Evolutionary conservation across 306 rosid genomes (phyloP).

Genomic region (Vicia faba): DNA sequence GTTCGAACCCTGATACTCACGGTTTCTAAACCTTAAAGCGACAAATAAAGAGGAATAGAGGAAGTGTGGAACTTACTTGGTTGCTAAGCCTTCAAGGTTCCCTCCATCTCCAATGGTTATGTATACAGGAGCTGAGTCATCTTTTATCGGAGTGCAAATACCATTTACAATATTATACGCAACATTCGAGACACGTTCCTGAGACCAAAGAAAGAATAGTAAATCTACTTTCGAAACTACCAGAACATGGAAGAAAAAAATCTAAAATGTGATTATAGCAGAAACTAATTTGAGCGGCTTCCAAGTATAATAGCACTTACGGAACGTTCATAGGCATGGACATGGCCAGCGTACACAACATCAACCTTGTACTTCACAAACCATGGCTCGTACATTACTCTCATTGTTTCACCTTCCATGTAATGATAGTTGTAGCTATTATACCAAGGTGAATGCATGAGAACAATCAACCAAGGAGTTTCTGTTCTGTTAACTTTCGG

Average conservation of each 20-base stretch:
- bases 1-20: too few relatives aligned
- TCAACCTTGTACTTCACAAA: conserved; percentile 80
- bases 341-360: conserved; percentile 85
- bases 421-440: conserved; percentile 73
- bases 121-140: conserved; percentile 84
- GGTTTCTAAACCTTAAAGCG: not conserved
- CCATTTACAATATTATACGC: conserved; percentile 75
- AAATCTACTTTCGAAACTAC: not conserved
- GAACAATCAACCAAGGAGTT: conserved; percentile 90
- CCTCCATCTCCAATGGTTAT: conserved; percentile 95
- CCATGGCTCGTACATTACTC: conserved; percentile 75
- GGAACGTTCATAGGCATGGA: conserved; percentile 90
- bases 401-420: conserved; percentile 96
- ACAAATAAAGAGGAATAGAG: not conserved
- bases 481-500: conserved; percentile 70
- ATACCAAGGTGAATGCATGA: conserved; percentile 75
- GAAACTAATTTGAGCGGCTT: not conserved
- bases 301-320: conserved; percentile 48
- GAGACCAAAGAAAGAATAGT: conserved; percentile 6
- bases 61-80: conserved; percentile 56
- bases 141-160: conserved; percentile 61
- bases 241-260: not conserved
- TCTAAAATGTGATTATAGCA: not conserved
- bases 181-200: conserved; percentile 83
- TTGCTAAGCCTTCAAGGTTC: conserved; percentile 83